Percentiles rank a stretch among this genome's conserved stretches.
Conservation (phyloP, 2,329 filamentous ascomycete genomes). For the Xylariales sp. region DNA sequence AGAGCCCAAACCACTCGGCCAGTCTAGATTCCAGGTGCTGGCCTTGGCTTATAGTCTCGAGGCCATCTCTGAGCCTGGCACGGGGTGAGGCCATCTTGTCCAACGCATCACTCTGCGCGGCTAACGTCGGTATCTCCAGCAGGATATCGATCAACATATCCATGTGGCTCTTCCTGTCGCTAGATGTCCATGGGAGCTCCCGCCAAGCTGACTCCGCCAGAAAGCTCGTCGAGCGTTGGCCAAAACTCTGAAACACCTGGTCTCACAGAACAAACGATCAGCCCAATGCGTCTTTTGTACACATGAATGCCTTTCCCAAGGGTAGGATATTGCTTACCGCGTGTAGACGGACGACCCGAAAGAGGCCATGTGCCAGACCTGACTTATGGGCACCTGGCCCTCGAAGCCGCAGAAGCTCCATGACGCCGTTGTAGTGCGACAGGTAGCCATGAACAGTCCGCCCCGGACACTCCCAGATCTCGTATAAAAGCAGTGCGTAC, state of each 20-base stretch:
- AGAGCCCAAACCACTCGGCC: constrained; percentile 10
- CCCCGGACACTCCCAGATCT: constrained; percentile 17
- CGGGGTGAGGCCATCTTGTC: not conserved
- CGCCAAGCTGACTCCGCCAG: constrained; percentile 14
- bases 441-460: constrained; percentile 11
- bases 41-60: not conserved
- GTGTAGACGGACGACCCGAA: constrained; percentile 16
- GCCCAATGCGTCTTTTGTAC: too few species aligned
- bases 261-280: not conserved
- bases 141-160: constrained; percentile 18
- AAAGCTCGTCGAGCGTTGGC: constrained; percentile 12
- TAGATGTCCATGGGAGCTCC: constrained; percentile 12
- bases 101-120: constrained; percentile 1
- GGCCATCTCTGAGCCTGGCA: not conserved
- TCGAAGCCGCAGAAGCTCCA: constrained; percentile 17
- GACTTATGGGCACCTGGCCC: constrained; percentile 13
- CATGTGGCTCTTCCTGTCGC: constrained; percentile 13
- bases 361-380: constrained; percentile 15
- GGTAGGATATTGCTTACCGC: constrained; percentile 3
- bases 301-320: not conserved
- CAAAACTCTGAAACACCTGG: constrained; percentile 15
- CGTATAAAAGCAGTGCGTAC: constrained; percentile 17
- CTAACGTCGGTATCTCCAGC: constrained; percentile 14
- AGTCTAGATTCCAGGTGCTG: constrained; percentile 1
- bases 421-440: constrained; percentile 16